phyloP scores from a whole-genome alignment of 345 rosid genomes.

The Melaleuca quinquenervia region DNA sequence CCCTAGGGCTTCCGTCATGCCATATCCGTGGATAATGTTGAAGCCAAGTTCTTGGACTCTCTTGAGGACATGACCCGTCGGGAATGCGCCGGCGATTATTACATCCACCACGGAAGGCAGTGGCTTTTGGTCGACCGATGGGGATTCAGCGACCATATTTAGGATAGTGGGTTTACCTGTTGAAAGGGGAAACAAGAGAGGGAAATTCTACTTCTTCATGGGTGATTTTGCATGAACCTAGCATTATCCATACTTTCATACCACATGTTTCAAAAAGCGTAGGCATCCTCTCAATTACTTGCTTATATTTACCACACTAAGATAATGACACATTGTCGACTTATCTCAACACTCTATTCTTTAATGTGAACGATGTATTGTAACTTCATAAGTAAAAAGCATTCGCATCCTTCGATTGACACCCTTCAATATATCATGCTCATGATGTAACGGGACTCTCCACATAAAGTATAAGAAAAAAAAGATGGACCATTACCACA shows the following conservation, averaged over 20 bases:
- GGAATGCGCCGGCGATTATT: constrained; percentile 27
- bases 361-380: not conserved
- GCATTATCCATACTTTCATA: not conserved
- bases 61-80: not conserved
- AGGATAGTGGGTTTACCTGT: constrained; percentile 19
- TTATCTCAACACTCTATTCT: not conserved
- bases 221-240: not conserved
- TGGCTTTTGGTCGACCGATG: not conserved
- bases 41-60: constrained; percentile 37
- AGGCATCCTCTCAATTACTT: not conserved
- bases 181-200: not conserved
- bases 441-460: not conserved
- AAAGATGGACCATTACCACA: constrained; percentile 10
- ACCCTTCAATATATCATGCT: not conserved
- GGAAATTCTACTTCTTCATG: not conserved
- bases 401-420: not conserved
- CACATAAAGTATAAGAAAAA: not conserved
- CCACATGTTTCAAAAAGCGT: not conserved
- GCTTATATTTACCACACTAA: not conserved
- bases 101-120: constrained; percentile 13
- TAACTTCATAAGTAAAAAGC: too few relatives aligned
- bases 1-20: constrained; percentile 54
- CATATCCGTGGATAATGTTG: constrained; percentile 26
- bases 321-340: not conserved
- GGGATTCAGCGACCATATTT: constrained; percentile 19